phyloP scores from a whole-genome alignment of 768 basidiomycete genomes.

The Mrakia frigida region DNA sequence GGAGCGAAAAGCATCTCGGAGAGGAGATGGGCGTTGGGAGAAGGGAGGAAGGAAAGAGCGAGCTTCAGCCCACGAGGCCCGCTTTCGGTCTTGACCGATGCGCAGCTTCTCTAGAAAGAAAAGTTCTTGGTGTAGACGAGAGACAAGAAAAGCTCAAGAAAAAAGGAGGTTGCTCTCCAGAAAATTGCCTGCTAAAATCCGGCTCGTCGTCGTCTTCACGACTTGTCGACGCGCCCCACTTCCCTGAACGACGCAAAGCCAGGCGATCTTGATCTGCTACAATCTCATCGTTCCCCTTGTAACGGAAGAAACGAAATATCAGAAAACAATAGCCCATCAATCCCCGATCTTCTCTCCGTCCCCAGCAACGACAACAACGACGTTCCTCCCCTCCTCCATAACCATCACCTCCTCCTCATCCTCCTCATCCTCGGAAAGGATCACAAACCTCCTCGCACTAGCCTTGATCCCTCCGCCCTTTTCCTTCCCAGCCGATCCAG shows the following conservation, averaged over 20 bases:
- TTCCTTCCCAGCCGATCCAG: neutral
- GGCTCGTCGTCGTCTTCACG: too few species aligned
- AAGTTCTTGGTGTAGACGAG: too few species aligned
- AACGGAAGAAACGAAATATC: neutral
- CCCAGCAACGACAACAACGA: neutral
- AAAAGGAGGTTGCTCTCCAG: too few species aligned
- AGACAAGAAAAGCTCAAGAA: too few species aligned
- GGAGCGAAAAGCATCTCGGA: neutral
- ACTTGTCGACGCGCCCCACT: too few species aligned
- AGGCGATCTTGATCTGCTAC: too few species aligned
- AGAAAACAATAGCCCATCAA: neutral
- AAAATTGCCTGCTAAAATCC: too few species aligned
- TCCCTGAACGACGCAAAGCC: too few species aligned
- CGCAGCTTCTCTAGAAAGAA: too few species aligned
- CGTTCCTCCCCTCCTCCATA: neutral
- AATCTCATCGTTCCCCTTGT: too few species aligned
- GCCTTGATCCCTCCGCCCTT: neutral
- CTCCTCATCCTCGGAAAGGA: conserved; percentile 14
- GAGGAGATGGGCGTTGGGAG: neutral
- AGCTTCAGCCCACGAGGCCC: neutral
- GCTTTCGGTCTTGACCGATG: neutral
- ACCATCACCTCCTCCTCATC: conserved; percentile 15
- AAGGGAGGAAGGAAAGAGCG: neutral
- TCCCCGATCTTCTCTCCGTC: neutral
- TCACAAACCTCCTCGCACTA: neutral